phyloP scores from a whole-genome alignment of 2,329 filamentous ascomycete genomes.

The Alternaria triticimaculans region DNA sequence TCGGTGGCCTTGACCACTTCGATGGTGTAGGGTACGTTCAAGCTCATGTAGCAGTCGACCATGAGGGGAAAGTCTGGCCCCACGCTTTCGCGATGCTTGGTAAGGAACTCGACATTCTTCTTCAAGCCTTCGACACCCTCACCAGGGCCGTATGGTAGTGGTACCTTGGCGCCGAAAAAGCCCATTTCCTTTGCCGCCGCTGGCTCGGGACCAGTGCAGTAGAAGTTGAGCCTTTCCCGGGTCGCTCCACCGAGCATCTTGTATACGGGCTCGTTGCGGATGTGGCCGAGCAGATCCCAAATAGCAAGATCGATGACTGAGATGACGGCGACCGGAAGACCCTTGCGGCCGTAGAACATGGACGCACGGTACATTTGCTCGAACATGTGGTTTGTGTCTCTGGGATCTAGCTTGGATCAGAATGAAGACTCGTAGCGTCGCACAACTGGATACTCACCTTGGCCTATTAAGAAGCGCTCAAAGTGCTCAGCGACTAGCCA shows the following conservation, averaged over 20 bases:
- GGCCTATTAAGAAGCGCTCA: slow-evolving; percentile 85
- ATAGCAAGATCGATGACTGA: slow-evolving; percentile 92
- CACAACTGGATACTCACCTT: slow-evolving; percentile 54
- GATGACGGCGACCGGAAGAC: slow-evolving; percentile 86
- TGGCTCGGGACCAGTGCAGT: slow-evolving; percentile 91
- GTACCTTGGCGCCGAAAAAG: slow-evolving; percentile 90
- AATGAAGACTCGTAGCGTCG: background rate
- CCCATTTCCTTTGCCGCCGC: slow-evolving; percentile 81
- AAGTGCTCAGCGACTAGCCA: slow-evolving; percentile 96
- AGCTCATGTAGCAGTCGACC: slow-evolving; percentile 96
- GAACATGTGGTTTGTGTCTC: slow-evolving; percentile 90
- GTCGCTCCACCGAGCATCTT: slow-evolving; percentile 93
- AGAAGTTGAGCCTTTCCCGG: slow-evolving; percentile 82
- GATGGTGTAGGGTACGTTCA: slow-evolving; percentile 92
- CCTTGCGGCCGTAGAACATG: slow-evolving; percentile 97
- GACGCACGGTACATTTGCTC: slow-evolving; percentile 96
- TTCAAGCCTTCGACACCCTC: slow-evolving; percentile 81
- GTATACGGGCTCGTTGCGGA: slow-evolving; percentile 92
- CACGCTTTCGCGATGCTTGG: slow-evolving; percentile 81
- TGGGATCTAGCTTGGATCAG: slow-evolving; percentile 66
- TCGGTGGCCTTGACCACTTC: slow-evolving; percentile 84
- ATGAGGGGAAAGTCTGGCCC: slow-evolving; percentile 91
- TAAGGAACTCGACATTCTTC: slow-evolving; percentile 90
- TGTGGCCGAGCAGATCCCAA: slow-evolving; percentile 91
- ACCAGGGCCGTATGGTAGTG: slow-evolving; percentile 86